phyloP scores from a whole-genome alignment of 495 filamentous ascomycete genomes.

The Trichoderma virens region DNA sequence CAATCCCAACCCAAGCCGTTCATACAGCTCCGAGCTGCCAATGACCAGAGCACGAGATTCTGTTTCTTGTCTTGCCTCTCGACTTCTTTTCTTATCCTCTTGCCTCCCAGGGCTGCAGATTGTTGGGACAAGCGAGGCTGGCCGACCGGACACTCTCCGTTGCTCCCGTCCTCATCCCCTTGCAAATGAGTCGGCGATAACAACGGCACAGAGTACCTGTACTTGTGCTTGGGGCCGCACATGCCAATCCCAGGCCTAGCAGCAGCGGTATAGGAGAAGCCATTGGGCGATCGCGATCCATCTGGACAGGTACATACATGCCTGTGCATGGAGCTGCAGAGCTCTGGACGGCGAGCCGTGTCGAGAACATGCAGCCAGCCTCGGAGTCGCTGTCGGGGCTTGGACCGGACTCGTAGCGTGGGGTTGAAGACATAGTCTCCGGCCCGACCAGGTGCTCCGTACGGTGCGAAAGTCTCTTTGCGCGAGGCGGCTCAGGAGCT shows the following conservation, averaged over 20 bases:
- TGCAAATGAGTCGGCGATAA: background rate
- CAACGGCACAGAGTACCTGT: background rate
- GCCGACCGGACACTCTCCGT: background rate
- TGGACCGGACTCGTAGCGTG: slow-evolving; percentile 6
- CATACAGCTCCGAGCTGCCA: background rate
- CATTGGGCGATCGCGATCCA: slow-evolving; percentile 7
- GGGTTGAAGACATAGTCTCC: background rate
- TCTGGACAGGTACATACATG: background rate
- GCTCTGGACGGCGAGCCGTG: background rate
- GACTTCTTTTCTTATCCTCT: background rate
- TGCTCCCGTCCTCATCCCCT: background rate
- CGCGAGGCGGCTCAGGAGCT: background rate
- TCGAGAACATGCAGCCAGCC: background rate
- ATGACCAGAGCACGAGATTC: background rate
- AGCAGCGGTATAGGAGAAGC: background rate
- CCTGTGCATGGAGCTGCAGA: slow-evolving; percentile 1
- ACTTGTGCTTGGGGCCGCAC: background rate
- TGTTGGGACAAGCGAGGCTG: background rate
- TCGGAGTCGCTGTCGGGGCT: slow-evolving; percentile 2
- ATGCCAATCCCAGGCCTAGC: background rate
- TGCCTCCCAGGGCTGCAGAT: background rate
- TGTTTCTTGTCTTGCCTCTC: too few species aligned
- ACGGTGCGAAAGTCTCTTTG: slow-evolving; percentile 8
- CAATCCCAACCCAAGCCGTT: background rate
- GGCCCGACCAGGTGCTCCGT: slow-evolving; percentile 7